phyloP scores from a whole-genome alignment of 1,284 basidiomycete species.

The Cryptococcus sp. region DNA sequence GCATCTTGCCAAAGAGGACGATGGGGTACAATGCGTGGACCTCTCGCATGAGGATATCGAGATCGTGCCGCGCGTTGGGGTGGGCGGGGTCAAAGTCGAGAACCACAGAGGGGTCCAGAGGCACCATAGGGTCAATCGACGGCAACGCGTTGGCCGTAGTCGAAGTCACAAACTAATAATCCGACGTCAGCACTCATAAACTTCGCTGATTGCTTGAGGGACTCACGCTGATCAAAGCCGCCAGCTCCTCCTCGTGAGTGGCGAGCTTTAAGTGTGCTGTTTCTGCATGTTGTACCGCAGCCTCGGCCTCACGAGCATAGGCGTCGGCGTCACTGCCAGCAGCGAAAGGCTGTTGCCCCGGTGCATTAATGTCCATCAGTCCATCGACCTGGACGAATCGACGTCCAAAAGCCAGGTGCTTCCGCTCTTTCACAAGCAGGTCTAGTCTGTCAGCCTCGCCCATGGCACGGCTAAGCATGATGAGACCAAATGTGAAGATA shows the following conservation, averaged over 20 bases:
- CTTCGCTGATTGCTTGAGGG: too few relatives aligned
- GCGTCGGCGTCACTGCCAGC: background rate
- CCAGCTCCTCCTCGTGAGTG: slow-evolving; percentile 65
- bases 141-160: slow-evolving; percentile 78
- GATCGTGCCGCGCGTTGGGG: slow-evolving; percentile 57
- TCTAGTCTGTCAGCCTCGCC: slow-evolving; percentile 17
- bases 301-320: slow-evolving; percentile 9
- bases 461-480: slow-evolving; percentile 29
- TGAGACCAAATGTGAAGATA: slow-evolving; percentile 26
- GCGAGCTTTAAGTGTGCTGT: slow-evolving; percentile 14
- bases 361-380: slow-evolving; percentile 17
- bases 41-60: slow-evolving; percentile 45
- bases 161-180: slow-evolving; percentile 65
- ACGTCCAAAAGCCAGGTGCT: slow-evolving; percentile 11
- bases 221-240: slow-evolving; percentile 64
- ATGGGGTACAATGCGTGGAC: slow-evolving; percentile 75
- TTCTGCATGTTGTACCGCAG: slow-evolving; percentile 7
- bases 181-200: background rate
- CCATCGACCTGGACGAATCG: slow-evolving; percentile 13
- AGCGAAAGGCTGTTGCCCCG: slow-evolving; percentile 14
- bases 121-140: slow-evolving; percentile 63
- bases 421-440: slow-evolving; percentile 7
- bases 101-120: slow-evolving; percentile 75
- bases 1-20: slow-evolving; percentile 73
- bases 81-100: slow-evolving; percentile 77